These are phyloP conservation scores for Penicillium arizonense DNA, from an alignment of 495 filamentous ascomycete genomes.

Conservation along the genomic window DNA sequence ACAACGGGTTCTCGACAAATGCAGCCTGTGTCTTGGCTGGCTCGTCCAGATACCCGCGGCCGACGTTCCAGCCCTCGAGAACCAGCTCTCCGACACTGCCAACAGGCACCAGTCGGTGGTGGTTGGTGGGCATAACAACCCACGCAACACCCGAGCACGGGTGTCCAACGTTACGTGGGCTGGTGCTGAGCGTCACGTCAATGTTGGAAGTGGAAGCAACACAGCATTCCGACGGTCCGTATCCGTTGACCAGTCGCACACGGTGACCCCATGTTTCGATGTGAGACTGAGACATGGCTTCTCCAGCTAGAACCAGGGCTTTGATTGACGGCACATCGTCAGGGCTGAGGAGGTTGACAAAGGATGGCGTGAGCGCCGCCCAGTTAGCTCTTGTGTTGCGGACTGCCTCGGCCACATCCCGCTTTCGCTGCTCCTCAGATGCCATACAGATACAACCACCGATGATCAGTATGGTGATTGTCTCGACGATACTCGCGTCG, in stretches of 20 bases:
- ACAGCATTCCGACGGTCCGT: slow-evolving; percentile 54
- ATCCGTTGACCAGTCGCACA: slow-evolving; percentile 47
- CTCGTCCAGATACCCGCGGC: slow-evolving; percentile 39
- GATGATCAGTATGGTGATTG: slow-evolving; percentile 33
- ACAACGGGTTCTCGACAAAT: slow-evolving; percentile 38
- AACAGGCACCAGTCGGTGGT: slow-evolving; percentile 33
- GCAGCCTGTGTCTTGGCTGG: slow-evolving; percentile 29
- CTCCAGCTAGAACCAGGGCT: slow-evolving; percentile 37
- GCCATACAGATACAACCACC: slow-evolving; percentile 48
- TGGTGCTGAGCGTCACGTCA: neutral
- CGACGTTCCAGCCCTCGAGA: slow-evolving; percentile 41
- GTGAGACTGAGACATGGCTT: slow-evolving; percentile 40
- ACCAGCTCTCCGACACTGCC: slow-evolving; percentile 44
- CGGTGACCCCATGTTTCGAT: slow-evolving; percentile 43
- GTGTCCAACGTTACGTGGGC: slow-evolving; percentile 10
- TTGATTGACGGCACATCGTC: slow-evolving; percentile 31
- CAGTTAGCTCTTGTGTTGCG: slow-evolving; percentile 33
- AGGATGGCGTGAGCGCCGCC: slow-evolving; percentile 40
- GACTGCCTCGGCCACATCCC: slow-evolving; percentile 34
- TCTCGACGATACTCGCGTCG: slow-evolving; percentile 40
- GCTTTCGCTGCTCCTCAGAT: slow-evolving; percentile 31
- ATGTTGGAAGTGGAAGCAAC: slow-evolving; percentile 6
- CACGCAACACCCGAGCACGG: slow-evolving; percentile 21
- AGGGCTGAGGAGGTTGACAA: slow-evolving; percentile 35
- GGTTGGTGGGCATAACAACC: slow-evolving; percentile 35